These are phyloP conservation scores for Prunus mume DNA, from an alignment of 306 rosid genomes.

Conservation along the genomic window DNA sequence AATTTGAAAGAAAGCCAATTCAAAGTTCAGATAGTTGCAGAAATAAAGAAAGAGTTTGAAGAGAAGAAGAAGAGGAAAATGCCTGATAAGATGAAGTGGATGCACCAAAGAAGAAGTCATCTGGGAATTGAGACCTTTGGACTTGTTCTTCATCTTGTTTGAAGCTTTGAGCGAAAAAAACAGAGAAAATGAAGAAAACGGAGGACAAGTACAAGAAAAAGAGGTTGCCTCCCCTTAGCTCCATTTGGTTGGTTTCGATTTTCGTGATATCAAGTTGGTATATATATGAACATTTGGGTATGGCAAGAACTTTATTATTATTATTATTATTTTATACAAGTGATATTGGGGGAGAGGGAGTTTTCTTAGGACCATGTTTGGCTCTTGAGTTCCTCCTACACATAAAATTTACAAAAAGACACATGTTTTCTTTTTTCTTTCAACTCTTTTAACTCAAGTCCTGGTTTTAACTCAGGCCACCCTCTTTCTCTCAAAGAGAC, in stretches of 20 bases:
- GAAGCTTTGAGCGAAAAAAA: conserved; percentile 11
- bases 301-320: too few species aligned
- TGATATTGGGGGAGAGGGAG: too few species aligned
- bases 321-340: too few species aligned
- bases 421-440: too few species aligned
- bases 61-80: neutral
- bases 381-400: too few species aligned
- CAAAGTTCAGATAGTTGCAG: neutral
- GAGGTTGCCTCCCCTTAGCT: neutral
- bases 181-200: neutral
- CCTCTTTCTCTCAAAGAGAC: too few species aligned
- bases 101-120: conserved; percentile 50
- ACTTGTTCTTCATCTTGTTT: conserved; percentile 19
- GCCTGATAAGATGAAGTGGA: conserved; percentile 56
- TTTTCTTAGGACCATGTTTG: too few species aligned
- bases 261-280: too few species aligned
- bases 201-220: neutral
- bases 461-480: too few species aligned
- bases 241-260: neutral
- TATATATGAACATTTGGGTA: too few species aligned
- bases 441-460: too few species aligned
- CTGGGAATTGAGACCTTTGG: conserved; percentile 38
- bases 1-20: neutral
- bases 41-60: neutral
- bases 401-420: too few species aligned